phyloP scores from a whole-genome alignment of 306 rosid species.

The Medicago truncatula region MtrunA17r5.0-ANR NC_053048.1:39471501-39472000 shows the following conservation, averaged over 20 bases:
- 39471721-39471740: background rate
- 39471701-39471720: background rate
- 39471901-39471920: slow-evolving; percentile 93
- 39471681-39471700: slow-evolving; percentile 42
- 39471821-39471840: slow-evolving; percentile 91
- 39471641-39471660: slow-evolving; percentile 71
- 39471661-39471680: slow-evolving; percentile 82
- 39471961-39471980: background rate
- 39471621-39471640: slow-evolving; percentile 81
- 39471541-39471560: slow-evolving; percentile 43
- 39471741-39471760: background rate
- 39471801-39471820: slow-evolving; percentile 36
- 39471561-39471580: slow-evolving; percentile 52
- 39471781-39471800: background rate
- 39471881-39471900: slow-evolving; percentile 85
- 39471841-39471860: slow-evolving; percentile 88
- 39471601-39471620: slow-evolving; percentile 84
- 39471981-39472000: background rate
- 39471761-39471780: background rate
- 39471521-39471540: slow-evolving; percentile 40
- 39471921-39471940: slow-evolving; percentile 42
- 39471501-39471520: slow-evolving; percentile 35
- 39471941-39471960: background rate
- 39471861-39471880: slow-evolving; percentile 78
- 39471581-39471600: slow-evolving; percentile 70